Percentiles rank a stretch among this genome's conserved stretches.
Evolutionary conservation across 2,329 filamentous ascomycete genomes (phyloP).

Genomic region (Trichophyton mentagrophytes): DNA sequence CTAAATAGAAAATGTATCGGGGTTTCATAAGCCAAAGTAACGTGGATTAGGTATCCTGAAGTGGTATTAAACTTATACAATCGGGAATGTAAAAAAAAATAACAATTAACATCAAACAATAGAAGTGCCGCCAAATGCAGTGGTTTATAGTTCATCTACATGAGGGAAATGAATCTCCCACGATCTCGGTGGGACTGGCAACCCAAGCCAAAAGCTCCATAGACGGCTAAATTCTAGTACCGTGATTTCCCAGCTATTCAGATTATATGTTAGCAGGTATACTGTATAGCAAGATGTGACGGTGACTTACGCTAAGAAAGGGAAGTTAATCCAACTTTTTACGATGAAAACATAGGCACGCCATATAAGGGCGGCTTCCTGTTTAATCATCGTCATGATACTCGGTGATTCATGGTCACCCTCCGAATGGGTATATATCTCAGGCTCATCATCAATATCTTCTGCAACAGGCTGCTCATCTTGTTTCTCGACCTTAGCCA

Average conservation of each 20-base stretch:
- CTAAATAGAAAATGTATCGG: not conserved
- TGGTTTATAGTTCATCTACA: conserved; percentile 31
- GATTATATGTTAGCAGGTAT: not conserved
- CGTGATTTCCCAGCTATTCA: conserved; percentile 38
- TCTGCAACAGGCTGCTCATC: conserved; percentile 20
- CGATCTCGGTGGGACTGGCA: conserved; percentile 43
- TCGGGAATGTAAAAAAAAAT: not conserved
- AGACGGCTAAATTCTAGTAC: conserved; percentile 42
- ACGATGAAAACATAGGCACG: conserved; percentile 54
- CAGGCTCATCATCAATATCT: conserved; percentile 15
- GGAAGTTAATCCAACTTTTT: conserved; percentile 56
- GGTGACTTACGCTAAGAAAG: conserved; percentile 53
- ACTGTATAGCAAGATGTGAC: not conserved
- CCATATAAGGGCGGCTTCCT: conserved; percentile 53
- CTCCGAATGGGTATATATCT: conserved; percentile 17
- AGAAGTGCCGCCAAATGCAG: conserved; percentile 12
- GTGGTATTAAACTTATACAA: not conserved
- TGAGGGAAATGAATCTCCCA: conserved; percentile 42
- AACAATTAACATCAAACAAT: conserved; percentile 3
- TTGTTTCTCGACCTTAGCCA: conserved; percentile 11
- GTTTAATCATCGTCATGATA: conserved; percentile 45
- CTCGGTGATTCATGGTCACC: conserved; percentile 28
- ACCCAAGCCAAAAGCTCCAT: conserved; percentile 52
- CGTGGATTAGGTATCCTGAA: not conserved
- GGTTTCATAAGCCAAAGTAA: not conserved